Base-by-base conservation (phyloP, 805 yeast genomes). In the Vanderwaltozyma yarrowii region DNA sequence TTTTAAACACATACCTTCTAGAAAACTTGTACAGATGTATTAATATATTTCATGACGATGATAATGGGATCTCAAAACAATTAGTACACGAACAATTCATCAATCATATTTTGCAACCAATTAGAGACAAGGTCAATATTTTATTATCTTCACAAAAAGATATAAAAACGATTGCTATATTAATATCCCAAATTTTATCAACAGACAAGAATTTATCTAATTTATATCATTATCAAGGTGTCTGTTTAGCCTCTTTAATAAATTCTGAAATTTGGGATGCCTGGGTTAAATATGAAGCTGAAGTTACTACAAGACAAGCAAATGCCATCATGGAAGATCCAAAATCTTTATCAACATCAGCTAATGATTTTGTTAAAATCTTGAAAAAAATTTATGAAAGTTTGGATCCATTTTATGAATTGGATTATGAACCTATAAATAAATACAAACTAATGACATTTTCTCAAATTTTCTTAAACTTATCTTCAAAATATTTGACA, bases 251-350 rank as follows among this genome's bases (percentile, higher is more conserved):
- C 3, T 51, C 61, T 4, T 49, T 50, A 33, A 54, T 52, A 16
- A 48, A 51, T 11, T 37, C 40, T 1, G 56, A 56, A n/a, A 45
- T 56, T 2, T 61, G 67, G 35, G 67, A 65, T 28, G 55, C 57
- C 14, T 70, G 80, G 78, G 55, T 76, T 1, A 55, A 56, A 7
- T 63, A 71, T 45, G 80, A 76, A 47, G 51, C 61, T 6, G 61
- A 64, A 20, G 52, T 69, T 24, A 71, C 77, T 4, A 50, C 52
- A 12, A 62, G 61, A 30, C 67, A 76, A 44, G 71, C 67, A 37
- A 56, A 59, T 4, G 69, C 66, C 28, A 67, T 76, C 7, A 51
- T 70, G 3, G 54, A 58, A 1, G 36, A 43, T 25, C 40, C 59
- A 9, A 27, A 34, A 17, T 46, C 45, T 20, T 36, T 54, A 25